These are phyloP conservation scores for Drechslerella stenobrocha DNA, from an alignment of 2,329 filamentous ascomycete species.

Conservation along the genomic window DNA sequence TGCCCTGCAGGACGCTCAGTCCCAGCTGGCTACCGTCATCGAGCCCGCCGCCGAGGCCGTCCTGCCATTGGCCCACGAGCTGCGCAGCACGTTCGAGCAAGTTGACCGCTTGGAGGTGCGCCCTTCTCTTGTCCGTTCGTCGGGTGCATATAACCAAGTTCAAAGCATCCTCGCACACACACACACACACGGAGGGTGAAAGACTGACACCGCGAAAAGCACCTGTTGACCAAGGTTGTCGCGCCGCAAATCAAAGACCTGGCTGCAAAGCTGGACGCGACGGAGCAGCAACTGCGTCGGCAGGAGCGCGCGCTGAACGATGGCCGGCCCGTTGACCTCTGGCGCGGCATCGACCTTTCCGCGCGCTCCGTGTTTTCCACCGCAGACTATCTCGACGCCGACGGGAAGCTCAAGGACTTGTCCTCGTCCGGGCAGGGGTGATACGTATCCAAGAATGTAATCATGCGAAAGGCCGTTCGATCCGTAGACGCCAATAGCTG, in stretches of 20 bases:
- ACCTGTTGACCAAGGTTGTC: constrained; percentile 49
- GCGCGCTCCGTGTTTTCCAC: constrained; percentile 48
- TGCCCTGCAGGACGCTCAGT: constrained; percentile 48
- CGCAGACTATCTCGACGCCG: constrained; percentile 50
- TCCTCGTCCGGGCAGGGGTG: no score
- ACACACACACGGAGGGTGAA: no score
- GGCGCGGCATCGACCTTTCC: constrained; percentile 50
- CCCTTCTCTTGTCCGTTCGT: background rate
- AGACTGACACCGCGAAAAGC: no score
- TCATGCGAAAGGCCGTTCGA: no score
- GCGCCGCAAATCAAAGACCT: constrained; percentile 51
- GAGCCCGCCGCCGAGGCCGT: constrained; percentile 51
- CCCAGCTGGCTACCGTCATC: constrained; percentile 52
- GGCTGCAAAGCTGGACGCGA: constrained; percentile 51
- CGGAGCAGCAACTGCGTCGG: constrained; percentile 50
- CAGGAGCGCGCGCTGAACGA: constrained; percentile 51
- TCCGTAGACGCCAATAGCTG: no score
- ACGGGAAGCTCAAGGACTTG: constrained; percentile 49
- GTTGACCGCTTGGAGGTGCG: constrained; percentile 52
- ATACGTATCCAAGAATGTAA: no score
- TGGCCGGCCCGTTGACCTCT: constrained; percentile 50
- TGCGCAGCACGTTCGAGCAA: constrained; percentile 51
- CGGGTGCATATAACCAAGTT: no score
- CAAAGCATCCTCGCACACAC: background rate
- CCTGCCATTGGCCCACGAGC: constrained; percentile 50